A percentile compares a stretch with the other conserved stretches of the same genome.
Evolutionary conservation across 2,329 filamentous ascomycete species (phyloP).

Genomic region (Colletotrichum incanum): DNA sequence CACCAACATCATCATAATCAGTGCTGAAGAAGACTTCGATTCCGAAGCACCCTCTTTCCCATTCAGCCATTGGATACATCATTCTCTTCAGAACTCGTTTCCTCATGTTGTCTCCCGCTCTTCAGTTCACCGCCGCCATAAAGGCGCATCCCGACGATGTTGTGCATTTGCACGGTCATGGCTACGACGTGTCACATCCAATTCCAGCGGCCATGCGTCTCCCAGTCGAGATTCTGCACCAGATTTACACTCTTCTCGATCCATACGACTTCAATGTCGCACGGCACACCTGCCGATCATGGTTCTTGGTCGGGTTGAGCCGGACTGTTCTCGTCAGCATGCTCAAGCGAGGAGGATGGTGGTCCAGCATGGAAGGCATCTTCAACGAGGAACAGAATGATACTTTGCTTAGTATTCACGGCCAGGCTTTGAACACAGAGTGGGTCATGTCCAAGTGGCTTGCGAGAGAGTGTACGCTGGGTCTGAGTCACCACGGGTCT

Average conservation of each 20-base stretch:
- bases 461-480: constrained; percentile 56
- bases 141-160: neutral
- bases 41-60: neutral
- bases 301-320: constrained; percentile 73
- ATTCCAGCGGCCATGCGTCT: constrained; percentile 47
- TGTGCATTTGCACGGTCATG: neutral
- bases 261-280: constrained; percentile 71
- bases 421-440: constrained; percentile 45
- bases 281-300: constrained; percentile 71
- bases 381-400: constrained; percentile 17
- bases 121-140: neutral
- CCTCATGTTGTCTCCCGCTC: neutral
- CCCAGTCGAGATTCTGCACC: constrained; percentile 55
- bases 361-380: constrained; percentile 53
- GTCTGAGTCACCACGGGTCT: constrained; percentile 10
- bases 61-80: neutral
- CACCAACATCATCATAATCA: neutral
- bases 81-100: neutral
- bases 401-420: neutral
- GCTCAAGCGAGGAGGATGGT: constrained; percentile 71
- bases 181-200: neutral
- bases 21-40: neutral
- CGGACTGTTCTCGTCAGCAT: constrained; percentile 65
- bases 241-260: constrained; percentile 53
- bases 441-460: constrained; percentile 59